A percentile compares a stretch with the other conserved stretches of the same genome.
phyloP scores from a whole-genome alignment of 2,329 filamentous ascomycete genomes.

The Colletotrichum trifolii region DNA sequence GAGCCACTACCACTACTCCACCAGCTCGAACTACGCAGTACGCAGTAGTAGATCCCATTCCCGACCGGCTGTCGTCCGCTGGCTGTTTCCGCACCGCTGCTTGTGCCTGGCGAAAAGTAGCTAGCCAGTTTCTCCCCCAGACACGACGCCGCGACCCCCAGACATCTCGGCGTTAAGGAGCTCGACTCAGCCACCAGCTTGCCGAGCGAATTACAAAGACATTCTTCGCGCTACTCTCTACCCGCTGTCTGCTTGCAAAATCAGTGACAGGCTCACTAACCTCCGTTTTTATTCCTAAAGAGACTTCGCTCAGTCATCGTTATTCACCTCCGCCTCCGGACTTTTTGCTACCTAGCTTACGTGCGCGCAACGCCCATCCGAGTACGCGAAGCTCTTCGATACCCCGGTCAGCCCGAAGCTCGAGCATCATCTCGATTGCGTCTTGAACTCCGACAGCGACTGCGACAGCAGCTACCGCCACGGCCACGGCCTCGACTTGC shows the following conservation, averaged over 20 bases:
- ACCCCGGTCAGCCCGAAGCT: constrained; percentile 1
- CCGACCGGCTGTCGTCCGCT: constrained; percentile 9
- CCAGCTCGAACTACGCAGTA: constrained; percentile 18
- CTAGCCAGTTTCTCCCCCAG: neutral
- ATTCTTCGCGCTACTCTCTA: constrained; percentile 24
- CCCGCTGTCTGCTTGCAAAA: constrained; percentile 29
- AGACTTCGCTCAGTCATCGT: no score
- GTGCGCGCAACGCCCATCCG: neutral
- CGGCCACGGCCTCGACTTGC: no score
- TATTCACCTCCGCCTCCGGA: neutral
- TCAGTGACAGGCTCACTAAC: constrained; percentile 13
- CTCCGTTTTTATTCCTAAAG: neutral
- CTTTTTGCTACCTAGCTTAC: constrained; percentile 3
- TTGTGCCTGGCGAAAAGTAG: neutral
- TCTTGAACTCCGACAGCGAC: neutral
- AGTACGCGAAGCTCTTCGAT: neutral
- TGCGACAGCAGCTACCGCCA: neutral
- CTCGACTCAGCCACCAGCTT: constrained; percentile 31
- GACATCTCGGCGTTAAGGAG: constrained; percentile 22
- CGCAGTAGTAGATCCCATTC: neutral
- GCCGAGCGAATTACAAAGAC: constrained; percentile 30
- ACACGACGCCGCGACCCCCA: neutral
- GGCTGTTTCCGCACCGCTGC: constrained; percentile 8
- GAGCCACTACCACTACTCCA: constrained; percentile 16
- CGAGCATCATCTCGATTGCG: neutral